A percentile compares a stretch with the other conserved stretches of the same genome.
These are phyloP conservation scores for Termitomyces heimii DNA, from an alignment of 768 basidiomycete genomes.

Conservation along the genomic window DNA sequence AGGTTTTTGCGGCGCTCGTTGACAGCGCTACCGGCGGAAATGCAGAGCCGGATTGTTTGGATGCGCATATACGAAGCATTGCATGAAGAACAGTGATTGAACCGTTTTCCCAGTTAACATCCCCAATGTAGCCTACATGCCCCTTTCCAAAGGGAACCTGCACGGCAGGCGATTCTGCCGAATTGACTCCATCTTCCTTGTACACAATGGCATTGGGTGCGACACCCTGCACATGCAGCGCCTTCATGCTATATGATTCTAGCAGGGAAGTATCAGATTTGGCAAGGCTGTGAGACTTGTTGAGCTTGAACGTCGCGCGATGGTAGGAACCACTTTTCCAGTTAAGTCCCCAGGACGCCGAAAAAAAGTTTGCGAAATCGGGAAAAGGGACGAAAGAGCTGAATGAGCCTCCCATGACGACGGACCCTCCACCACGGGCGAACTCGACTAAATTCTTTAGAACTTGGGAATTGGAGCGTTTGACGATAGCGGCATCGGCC, in stretches of 20 bases:
- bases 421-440: slow-evolving; percentile 28
- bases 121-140: slow-evolving; percentile 32
- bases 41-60: neutral
- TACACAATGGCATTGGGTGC: slow-evolving; percentile 25
- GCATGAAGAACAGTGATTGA: slow-evolving; percentile 23
- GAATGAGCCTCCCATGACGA: slow-evolving; percentile 29
- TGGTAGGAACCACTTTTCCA: slow-evolving; percentile 35
- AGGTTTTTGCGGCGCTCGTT: neutral
- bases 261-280: slow-evolving; percentile 21
- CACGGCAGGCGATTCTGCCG: slow-evolving; percentile 18
- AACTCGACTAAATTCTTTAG: slow-evolving; percentile 28
- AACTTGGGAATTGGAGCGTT: slow-evolving; percentile 15
- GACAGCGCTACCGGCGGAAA: neutral
- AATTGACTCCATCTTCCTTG: slow-evolving; percentile 11
- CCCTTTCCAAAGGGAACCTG: slow-evolving; percentile 28
- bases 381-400: slow-evolving; percentile 19
- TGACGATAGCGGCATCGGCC: slow-evolving; percentile 28
- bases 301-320: slow-evolving; percentile 29
- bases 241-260: slow-evolving; percentile 35
- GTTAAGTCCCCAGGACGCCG: slow-evolving; percentile 23
- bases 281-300: slow-evolving; percentile 21
- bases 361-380: slow-evolving; percentile 23
- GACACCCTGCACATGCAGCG: slow-evolving; percentile 26
- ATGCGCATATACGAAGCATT: slow-evolving; percentile 21
- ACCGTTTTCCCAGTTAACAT: slow-evolving; percentile 24